These are phyloP conservation scores for Neodidymelliopsis sp. DNA, from an alignment of 2,329 filamentous ascomycete genomes.

Conservation along the genomic window DNA sequence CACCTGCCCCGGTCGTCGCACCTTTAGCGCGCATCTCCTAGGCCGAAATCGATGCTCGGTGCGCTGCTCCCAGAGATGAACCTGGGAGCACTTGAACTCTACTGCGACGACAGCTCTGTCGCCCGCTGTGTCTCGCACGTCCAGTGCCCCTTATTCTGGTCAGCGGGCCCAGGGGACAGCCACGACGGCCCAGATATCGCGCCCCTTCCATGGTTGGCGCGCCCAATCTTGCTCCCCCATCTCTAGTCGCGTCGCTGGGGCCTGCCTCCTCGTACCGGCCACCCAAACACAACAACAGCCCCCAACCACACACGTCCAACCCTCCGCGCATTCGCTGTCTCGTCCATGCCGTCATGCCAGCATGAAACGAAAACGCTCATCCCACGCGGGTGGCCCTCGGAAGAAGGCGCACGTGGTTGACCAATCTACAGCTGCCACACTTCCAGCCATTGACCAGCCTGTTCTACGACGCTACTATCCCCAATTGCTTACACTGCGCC, in stretches of 20 bases:
- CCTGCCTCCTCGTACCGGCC: constrained; percentile 10
- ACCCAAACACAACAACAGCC: constrained; percentile 12
- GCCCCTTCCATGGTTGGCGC: neutral
- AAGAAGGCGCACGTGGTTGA: constrained; percentile 34
- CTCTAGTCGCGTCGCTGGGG: constrained; percentile 3
- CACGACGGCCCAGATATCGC: neutral
- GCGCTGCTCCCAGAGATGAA: constrained; percentile 5
- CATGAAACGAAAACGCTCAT: constrained; percentile 45
- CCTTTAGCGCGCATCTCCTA: constrained; percentile 4
- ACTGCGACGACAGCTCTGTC: constrained; percentile 7
- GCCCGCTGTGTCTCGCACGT: no score
- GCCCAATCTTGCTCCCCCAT: neutral
- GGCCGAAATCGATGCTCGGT: constrained; percentile 6
- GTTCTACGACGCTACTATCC: constrained; percentile 75
- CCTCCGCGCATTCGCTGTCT: neutral
- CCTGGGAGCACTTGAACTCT: constrained; percentile 9
- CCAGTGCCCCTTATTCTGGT: neutral
- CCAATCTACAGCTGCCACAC: constrained; percentile 46
- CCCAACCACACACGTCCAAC: constrained; percentile 4
- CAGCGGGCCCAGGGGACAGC: neutral
- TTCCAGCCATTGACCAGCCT: constrained; percentile 59
- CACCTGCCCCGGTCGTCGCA: constrained; percentile 4
- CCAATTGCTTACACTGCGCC: constrained; percentile 70
- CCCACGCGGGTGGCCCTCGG: constrained; percentile 26
- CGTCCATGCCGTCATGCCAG: constrained; percentile 9